phyloP scores from a whole-genome alignment of 2,329 filamentous ascomycete species.

The Colletotrichum chrysophilum region DNA sequence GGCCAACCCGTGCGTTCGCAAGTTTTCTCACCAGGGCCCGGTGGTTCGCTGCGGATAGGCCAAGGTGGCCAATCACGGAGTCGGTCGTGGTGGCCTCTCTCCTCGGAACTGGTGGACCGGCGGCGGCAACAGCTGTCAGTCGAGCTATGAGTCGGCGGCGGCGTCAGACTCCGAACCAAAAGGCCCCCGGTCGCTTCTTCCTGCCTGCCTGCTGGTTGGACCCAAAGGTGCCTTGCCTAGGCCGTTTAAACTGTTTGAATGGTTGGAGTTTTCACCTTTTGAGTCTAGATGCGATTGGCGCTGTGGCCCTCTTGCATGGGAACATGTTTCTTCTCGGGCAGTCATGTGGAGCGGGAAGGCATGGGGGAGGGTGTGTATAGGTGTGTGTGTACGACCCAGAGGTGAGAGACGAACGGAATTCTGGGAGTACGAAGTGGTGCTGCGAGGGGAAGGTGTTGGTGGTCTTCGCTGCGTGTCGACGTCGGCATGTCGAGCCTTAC shows the following conservation, averaged over 20 bases:
- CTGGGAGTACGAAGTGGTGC: neutral
- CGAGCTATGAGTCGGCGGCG: neutral
- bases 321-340: neutral
- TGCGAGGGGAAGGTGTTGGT: neutral
- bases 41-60: neutral
- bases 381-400: neutral
- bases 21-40: neutral
- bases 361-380: neutral
- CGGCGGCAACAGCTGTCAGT: neutral
- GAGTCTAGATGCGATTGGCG: constrained; percentile 2
- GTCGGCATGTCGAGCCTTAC: neutral
- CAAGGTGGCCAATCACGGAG: constrained; percentile 5
- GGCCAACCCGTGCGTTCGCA: neutral
- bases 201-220: neutral
- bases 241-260: neutral
- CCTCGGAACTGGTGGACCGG: constrained; percentile 11
- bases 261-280: neutral
- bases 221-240: neutral
- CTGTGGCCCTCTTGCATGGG: neutral
- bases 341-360: constrained; percentile 12
- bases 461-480: neutral
- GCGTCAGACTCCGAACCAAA: neutral
- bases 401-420: neutral
- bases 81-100: neutral
- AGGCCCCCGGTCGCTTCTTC: neutral